These are phyloP conservation scores for Mycena alexandri DNA, from an alignment of 768 basidiomycete genomes.

Conservation along the genomic window DNA sequence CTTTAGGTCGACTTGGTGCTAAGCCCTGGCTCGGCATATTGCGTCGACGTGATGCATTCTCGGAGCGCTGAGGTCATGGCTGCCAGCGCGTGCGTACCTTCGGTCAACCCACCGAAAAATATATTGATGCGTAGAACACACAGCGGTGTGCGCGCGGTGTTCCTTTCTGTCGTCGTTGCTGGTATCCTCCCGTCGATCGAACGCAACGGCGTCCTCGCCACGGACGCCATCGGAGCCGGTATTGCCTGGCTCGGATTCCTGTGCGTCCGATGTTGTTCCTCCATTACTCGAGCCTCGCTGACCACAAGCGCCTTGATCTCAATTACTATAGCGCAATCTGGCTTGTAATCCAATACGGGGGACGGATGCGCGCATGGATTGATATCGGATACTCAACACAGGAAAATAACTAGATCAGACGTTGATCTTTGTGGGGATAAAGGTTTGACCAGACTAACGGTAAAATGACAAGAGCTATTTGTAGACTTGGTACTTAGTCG, in stretches of 20 bases:
- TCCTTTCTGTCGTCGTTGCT: slow-evolving; percentile 58
- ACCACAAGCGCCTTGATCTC: too few species aligned
- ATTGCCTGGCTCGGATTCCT: slow-evolving; percentile 64
- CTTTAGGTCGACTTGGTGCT: slow-evolving; percentile 68
- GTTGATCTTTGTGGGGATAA: neutral
- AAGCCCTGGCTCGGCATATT: slow-evolving; percentile 67
- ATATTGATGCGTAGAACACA: neutral
- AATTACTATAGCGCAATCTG: slow-evolving; percentile 57
- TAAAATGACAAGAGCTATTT: too few species aligned
- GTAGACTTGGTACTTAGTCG: too few species aligned
- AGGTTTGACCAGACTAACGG: too few species aligned
- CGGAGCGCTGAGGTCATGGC: slow-evolving; percentile 76
- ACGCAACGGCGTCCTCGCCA: slow-evolving; percentile 61
- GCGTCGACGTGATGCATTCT: slow-evolving; percentile 70
- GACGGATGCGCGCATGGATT: slow-evolving; percentile 66
- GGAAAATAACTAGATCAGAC: slow-evolving; percentile 47
- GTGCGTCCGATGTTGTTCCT: slow-evolving; percentile 56
- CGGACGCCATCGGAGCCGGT: slow-evolving; percentile 61
- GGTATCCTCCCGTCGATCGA: slow-evolving; percentile 68
- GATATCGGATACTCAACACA: slow-evolving; percentile 68
- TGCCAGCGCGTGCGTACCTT: slow-evolving; percentile 60
- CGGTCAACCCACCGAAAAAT: neutral
- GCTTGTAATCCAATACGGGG: slow-evolving; percentile 68
- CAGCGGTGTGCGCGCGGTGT: slow-evolving; percentile 63
- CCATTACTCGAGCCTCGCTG: too few species aligned